Conservation (phyloP, 1,139 yeast species). For the Blastobotrys ciferrii region DNA sequence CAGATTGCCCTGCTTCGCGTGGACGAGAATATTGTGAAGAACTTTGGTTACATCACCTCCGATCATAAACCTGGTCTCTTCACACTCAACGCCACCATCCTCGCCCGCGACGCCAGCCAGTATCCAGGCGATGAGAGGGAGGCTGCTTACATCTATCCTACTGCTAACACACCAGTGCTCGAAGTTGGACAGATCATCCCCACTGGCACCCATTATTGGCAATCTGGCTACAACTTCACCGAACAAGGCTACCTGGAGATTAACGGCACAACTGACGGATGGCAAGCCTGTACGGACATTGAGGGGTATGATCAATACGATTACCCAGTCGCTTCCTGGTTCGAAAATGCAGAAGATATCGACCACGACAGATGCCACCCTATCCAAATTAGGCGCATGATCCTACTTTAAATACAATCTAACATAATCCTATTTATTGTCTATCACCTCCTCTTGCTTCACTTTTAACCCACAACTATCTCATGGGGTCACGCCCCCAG, state of each 20-base stretch:
- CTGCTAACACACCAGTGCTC: background rate
- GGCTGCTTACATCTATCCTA: background rate
- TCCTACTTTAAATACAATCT: background rate
- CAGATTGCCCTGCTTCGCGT: background rate
- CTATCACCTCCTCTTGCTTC: too few relatives aligned
- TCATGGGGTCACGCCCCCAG: too few relatives aligned
- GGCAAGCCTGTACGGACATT: constrained; percentile 45
- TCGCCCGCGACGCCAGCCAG: background rate
- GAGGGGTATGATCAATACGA: constrained; percentile 42
- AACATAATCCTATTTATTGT: too few relatives aligned
- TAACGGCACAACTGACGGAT: constrained; percentile 38
- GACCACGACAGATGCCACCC: background rate
- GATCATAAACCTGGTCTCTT: background rate
- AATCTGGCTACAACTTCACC: constrained; percentile 12
- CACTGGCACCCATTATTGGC: constrained; percentile 1
- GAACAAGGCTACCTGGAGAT: constrained; percentile 34
- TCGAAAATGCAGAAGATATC: background rate
- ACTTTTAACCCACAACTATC: too few relatives aligned
- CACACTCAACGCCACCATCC: constrained; percentile 1
- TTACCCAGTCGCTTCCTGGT: constrained; percentile 34
- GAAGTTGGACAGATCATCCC: background rate
- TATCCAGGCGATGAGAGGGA: background rate
- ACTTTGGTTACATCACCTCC: background rate
- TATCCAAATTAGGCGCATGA: background rate
- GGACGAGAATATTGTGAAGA: background rate